Evolutionary conservation across 2,329 filamentous ascomycete genomes (phyloP).

Genomic region (Phialocephala subalpina): DNA sequence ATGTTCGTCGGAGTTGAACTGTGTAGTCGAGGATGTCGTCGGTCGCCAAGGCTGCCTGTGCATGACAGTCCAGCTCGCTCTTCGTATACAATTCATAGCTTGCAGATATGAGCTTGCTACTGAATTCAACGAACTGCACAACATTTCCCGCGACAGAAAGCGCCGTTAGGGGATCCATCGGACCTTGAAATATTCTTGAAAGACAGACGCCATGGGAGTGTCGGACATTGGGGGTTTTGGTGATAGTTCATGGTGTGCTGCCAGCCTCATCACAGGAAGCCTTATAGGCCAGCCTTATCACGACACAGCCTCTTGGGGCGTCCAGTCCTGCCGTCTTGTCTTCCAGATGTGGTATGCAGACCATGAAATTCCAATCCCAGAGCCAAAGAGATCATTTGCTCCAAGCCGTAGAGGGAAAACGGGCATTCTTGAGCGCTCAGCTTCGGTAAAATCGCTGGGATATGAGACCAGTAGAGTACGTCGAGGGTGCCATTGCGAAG

Average conservation of each 20-base stretch:
- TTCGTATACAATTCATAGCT: slow-evolving; percentile 26
- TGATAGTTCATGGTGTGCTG: too few relatives aligned
- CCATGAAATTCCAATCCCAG: too few relatives aligned
- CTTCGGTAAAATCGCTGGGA: too few relatives aligned
- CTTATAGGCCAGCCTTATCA: not conserved
- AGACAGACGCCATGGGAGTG: too few relatives aligned
- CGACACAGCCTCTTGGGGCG: not conserved
- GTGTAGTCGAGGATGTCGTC: slow-evolving; percentile 13
- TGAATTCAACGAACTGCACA: slow-evolving; percentile 31
- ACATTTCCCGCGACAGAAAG: slow-evolving; percentile 23
- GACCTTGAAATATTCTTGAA: too few relatives aligned
- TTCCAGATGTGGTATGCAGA: not conserved
- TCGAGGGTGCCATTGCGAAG: too few relatives aligned
- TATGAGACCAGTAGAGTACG: too few relatives aligned
- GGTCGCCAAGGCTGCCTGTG: not conserved
- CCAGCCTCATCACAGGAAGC: not conserved
- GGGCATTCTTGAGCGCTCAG: too few relatives aligned
- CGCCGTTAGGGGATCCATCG: slow-evolving; percentile 28
- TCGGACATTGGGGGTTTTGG: too few relatives aligned
- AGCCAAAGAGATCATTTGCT: too few relatives aligned
- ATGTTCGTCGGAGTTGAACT: not conserved
- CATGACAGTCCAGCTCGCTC: slow-evolving; percentile 1
- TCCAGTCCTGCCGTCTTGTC: not conserved
- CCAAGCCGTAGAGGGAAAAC: not conserved
- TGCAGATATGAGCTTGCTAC: slow-evolving; percentile 25